These are phyloP conservation scores for Mrakia frigida DNA, from an alignment of 768 basidiomycete species.

Conservation along the genomic window DNA sequence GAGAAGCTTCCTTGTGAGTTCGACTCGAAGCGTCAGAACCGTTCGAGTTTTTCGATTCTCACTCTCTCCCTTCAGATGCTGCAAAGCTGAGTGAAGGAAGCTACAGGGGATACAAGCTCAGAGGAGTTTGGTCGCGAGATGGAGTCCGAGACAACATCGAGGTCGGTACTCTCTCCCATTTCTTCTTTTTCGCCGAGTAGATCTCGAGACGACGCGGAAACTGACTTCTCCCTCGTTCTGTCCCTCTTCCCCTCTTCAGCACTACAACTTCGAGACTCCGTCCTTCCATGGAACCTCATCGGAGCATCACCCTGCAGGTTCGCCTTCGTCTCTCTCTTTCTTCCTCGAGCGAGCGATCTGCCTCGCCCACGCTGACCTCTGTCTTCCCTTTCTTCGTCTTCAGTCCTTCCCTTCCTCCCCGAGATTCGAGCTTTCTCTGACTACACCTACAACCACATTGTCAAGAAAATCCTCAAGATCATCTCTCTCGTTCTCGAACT, in stretches of 20 bases:
- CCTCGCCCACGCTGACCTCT: not conserved
- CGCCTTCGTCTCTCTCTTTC: not conserved
- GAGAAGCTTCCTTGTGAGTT: slow-evolving; percentile 28
- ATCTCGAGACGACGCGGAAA: no score
- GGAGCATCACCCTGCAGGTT: not conserved
- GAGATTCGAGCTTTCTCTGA: slow-evolving; percentile 37
- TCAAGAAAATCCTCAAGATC: slow-evolving; percentile 37
- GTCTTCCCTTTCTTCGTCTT: not conserved
- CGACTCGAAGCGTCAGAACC: no score
- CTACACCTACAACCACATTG: slow-evolving; percentile 35
- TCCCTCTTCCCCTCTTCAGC: not conserved
- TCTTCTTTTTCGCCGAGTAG: no score
- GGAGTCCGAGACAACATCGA: slow-evolving; percentile 37
- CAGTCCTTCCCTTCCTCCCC: slow-evolving; percentile 34
- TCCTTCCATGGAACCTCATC: slow-evolving; percentile 27
- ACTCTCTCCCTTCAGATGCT: slow-evolving; percentile 17
- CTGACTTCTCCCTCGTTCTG: not conserved
- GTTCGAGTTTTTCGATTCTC: no score
- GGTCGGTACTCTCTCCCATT: no score
- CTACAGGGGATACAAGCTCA: slow-evolving; percentile 35
- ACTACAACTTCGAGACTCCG: slow-evolving; percentile 37
- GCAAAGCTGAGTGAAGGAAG: slow-evolving; percentile 35
- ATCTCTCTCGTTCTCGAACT: slow-evolving; percentile 39
- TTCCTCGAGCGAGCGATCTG: not conserved
- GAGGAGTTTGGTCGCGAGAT: slow-evolving; percentile 36